Conservation (phyloP, 148 eudicot species). For the Camellia japonica region DNA sequence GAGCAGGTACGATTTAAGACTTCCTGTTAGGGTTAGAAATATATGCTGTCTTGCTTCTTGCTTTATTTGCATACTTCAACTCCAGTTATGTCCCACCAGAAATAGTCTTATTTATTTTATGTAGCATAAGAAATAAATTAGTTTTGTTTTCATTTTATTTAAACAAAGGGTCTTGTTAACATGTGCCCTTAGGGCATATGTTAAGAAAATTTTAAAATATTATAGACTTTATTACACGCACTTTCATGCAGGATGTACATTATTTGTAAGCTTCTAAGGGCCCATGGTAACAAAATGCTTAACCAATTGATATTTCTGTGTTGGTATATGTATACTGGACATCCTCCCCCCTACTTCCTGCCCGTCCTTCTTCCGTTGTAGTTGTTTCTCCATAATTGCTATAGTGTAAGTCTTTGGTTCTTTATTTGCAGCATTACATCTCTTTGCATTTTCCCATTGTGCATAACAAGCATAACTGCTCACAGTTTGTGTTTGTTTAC, state of each 20-base stretch:
- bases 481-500: background rate
- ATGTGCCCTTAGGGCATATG: too few relatives aligned
- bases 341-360: background rate
- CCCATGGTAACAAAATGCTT: too few relatives aligned
- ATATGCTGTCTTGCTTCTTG: background rate
- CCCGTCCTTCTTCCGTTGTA: background rate
- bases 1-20: conserved; percentile 26
- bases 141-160: background rate
- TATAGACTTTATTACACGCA: too few relatives aligned
- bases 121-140: background rate
- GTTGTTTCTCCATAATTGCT: background rate
- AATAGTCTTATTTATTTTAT: background rate
- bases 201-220: too few relatives aligned
- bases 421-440: conserved; percentile 2
- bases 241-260: too few relatives aligned
- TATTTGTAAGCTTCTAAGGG: too few relatives aligned
- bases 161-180: background rate
- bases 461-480: background rate
- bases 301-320: background rate
- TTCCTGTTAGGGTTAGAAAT: conserved; percentile 10
- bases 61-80: background rate
- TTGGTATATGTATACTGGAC: background rate
- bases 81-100: background rate
- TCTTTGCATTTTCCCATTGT: background rate
- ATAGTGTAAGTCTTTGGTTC: background rate